phyloP scores from a whole-genome alignment of 73 alveolate species.

The Durusdinium trenchii region DNA sequence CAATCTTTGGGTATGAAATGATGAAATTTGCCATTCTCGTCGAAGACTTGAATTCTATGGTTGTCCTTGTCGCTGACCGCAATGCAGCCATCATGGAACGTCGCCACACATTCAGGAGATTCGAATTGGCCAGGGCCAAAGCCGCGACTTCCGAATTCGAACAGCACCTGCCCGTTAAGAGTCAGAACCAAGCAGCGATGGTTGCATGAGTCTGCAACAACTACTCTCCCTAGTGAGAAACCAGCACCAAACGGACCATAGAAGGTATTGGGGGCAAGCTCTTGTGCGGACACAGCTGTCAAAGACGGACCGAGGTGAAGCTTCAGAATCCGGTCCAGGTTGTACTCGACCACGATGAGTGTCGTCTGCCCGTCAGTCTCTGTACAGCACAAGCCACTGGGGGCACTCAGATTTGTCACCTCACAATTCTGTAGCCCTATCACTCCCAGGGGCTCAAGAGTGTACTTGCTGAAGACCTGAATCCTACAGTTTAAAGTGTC shows the following conservation, averaged over 20 bases:
- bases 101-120: constrained; percentile 66
- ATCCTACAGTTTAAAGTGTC: constrained; percentile 66
- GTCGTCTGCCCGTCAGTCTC: constrained; percentile 59
- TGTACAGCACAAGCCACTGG: constrained; percentile 83
- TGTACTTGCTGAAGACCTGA: constrained; percentile 68
- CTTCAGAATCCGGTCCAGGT: constrained; percentile 51
- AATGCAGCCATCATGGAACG: constrained; percentile 50
- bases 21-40: constrained; percentile 26
- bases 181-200: constrained; percentile 89
- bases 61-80: constrained; percentile 88
- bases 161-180: constrained; percentile 64
- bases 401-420: constrained; percentile 26
- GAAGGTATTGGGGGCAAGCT: constrained; percentile 58
- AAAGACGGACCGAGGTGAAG: constrained; percentile 16
- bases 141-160: constrained; percentile 74
- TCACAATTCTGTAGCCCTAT: not conserved
- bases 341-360: constrained; percentile 56
- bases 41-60: constrained; percentile 76
- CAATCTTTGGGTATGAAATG: constrained; percentile 66
- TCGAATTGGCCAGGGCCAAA: constrained; percentile 62
- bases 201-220: constrained; percentile 72
- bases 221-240: constrained; percentile 38
- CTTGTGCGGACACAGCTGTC: constrained; percentile 39
- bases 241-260: constrained; percentile 78
- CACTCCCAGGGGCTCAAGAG: constrained; percentile 51